A percentile compares a stretch with the other conserved stretches of the same genome.
These are phyloP conservation scores for Citrus maxima DNA, from an alignment of 345 rosid genomes.

Conservation along the genomic window DNA sequence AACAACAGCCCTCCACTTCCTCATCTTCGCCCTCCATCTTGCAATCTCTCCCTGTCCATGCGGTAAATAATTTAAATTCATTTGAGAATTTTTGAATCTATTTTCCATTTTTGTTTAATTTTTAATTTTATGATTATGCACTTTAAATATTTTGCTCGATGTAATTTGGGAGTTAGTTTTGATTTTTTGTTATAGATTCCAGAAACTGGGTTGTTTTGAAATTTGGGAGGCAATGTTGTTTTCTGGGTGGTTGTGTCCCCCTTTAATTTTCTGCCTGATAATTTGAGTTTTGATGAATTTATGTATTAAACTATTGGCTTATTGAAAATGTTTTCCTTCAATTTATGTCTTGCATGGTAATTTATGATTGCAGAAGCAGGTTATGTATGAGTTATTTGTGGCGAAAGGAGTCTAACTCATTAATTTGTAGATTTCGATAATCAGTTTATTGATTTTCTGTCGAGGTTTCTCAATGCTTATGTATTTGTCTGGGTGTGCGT, in stretches of 20 bases:
- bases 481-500: not conserved
- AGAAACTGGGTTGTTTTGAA: not conserved
- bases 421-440: not conserved
- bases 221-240: not conserved
- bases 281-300: not conserved
- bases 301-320: not conserved
- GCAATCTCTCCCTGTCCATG: slow-evolving; percentile 93
- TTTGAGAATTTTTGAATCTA: not conserved
- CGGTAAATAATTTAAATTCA: slow-evolving; percentile 38
- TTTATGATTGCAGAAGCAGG: not conserved
- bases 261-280: not conserved
- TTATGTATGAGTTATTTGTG: not conserved
- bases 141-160: not conserved
- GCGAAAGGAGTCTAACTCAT: not conserved
- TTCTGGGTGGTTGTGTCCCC: not conserved
- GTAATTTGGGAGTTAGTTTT: not conserved
- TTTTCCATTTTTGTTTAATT: not conserved
- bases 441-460: not conserved
- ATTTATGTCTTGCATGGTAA: not conserved
- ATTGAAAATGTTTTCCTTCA: not conserved
- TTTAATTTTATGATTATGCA: not conserved
- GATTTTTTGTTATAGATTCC: not conserved
- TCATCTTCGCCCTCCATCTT: slow-evolving; percentile 84
- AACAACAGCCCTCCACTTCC: slow-evolving; percentile 77
- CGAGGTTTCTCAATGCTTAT: not conserved